Conservation (phyloP, 441 rosid genomes). For the Populus hybrid region DNA sequence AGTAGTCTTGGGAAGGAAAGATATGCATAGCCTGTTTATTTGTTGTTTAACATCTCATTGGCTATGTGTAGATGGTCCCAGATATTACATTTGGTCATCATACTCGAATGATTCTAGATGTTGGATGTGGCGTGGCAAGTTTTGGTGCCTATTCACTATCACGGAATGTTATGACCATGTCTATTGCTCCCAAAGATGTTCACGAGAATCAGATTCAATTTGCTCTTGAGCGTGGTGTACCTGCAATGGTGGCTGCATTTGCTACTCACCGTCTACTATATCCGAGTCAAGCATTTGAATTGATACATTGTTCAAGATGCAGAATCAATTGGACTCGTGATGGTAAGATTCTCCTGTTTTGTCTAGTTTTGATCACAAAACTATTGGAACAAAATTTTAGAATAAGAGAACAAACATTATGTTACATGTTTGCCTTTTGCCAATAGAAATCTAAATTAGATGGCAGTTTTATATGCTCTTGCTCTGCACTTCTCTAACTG, state of each 20-base stretch:
- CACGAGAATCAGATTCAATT: slow-evolving; percentile 99
- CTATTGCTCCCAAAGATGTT: slow-evolving; percentile 97
- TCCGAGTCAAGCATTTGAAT: slow-evolving; percentile 97
- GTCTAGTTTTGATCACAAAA: not conserved
- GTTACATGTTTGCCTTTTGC: not conserved
- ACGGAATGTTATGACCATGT: slow-evolving; percentile 72
- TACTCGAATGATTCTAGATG: slow-evolving; percentile 74
- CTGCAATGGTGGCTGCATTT: slow-evolving; percentile 97
- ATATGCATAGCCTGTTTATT: slow-evolving; percentile 11
- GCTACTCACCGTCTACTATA: slow-evolving; percentile 70
- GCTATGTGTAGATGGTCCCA: slow-evolving; percentile 67
- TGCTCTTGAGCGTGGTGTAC: slow-evolving; percentile 99
- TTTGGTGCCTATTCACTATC: slow-evolving; percentile 93
- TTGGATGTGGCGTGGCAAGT: slow-evolving; percentile 99
- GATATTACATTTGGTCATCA: slow-evolving; percentile 70
- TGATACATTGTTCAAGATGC: slow-evolving; percentile 97
- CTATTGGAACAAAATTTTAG: not conserved
- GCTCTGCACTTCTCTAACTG: not conserved
- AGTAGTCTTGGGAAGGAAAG: not conserved
- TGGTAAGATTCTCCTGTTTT: slow-evolving; percentile 45
- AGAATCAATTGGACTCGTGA: slow-evolving; percentile 99
- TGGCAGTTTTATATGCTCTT: not conserved
- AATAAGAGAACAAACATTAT: not conserved
- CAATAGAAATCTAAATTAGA: not conserved
- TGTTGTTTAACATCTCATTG: slow-evolving; percentile 23